Percentiles rank a stretch among this genome's conserved stretches.
Evolutionary conservation across 73 alveolate genomes (phyloP).

Genomic region (Blepharisma stoltei): DNA sequence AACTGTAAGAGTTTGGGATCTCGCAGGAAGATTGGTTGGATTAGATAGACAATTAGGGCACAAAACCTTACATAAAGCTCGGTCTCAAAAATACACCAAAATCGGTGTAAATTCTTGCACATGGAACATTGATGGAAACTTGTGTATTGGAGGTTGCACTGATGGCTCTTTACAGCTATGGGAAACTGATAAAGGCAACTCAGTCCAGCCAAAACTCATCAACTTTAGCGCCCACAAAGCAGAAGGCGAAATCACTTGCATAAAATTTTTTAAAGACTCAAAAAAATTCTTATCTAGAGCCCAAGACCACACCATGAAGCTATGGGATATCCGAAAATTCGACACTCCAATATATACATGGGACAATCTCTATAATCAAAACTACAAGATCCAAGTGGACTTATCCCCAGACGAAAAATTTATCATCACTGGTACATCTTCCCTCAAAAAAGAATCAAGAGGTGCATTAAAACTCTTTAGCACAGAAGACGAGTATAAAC

Average conservation of each 20-base stretch:
- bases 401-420: constrained; percentile 56
- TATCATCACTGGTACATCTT: constrained; percentile 59
- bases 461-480: background rate
- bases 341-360: constrained; percentile 58
- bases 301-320: constrained; percentile 80
- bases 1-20: constrained; percentile 83
- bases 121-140: constrained; percentile 28
- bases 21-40: constrained; percentile 68
- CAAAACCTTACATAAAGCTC: constrained; percentile 57
- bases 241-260: constrained; percentile 66
- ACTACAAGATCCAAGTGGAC: constrained; percentile 39
- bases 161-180: constrained; percentile 60
- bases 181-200: constrained; percentile 40
- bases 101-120: background rate
- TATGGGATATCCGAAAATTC: constrained; percentile 85
- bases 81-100: background rate
- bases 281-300: constrained; percentile 71
- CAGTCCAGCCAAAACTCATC: constrained; percentile 61
- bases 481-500: background rate
- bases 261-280: constrained; percentile 63
- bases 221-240: constrained; percentile 32
- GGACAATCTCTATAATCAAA: constrained; percentile 40
- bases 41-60: constrained; percentile 76
- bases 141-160: constrained; percentile 48
- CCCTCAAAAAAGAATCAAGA: background rate